Evolutionary conservation across 768 basidiomycete species (phyloP), one percentile per base, ranked within the genome.

Genomic region (Megacollybia marginata): DNA sequence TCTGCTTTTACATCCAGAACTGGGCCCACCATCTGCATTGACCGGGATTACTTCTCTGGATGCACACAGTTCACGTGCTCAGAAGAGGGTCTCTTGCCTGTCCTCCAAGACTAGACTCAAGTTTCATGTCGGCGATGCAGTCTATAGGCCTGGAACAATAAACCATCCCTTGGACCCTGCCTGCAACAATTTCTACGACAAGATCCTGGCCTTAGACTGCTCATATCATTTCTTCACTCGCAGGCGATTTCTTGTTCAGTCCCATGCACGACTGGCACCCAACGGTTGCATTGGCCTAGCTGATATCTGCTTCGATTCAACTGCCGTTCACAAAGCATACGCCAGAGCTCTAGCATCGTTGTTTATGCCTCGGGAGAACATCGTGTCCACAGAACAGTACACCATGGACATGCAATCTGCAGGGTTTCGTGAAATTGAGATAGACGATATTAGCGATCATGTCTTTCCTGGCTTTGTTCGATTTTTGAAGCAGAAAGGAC

Each of bases 201-300:
- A 65, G 15, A 75, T 85, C 33, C 66, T 83, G 20, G 81, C 80
- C 0, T 67, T 85, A 12, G 84, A 87, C 57, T 85, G 83, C 54
- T 83, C 82, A 2, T 85, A 84, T 57, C 83, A 87, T 57, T 85
- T 84, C 59, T 53, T 69, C 11, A 75, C 78, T 1, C 74, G 83
- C 28, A 54, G 55, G 7, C 52, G 48, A 6, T 85, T 86, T 58
- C 68, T 86, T 10, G 59, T 61, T 12, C 82, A 85, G 58, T 62
- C 70, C 2, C 70, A 74, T 54, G 46, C 33, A 4, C 71, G 70
- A 35, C 71, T 86, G 4, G 58, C 61, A 0, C 68, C 70, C 5
- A 76, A 75, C 4, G 82, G 83, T 10, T 62, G 67, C 12, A 63
- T 85, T 46, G 79, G 78, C 8, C 69, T 85, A 1, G 81, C 79